Conservation (phyloP, 371 early-diverging fungal genomes). For the Haplosporangium sp. region DNA sequence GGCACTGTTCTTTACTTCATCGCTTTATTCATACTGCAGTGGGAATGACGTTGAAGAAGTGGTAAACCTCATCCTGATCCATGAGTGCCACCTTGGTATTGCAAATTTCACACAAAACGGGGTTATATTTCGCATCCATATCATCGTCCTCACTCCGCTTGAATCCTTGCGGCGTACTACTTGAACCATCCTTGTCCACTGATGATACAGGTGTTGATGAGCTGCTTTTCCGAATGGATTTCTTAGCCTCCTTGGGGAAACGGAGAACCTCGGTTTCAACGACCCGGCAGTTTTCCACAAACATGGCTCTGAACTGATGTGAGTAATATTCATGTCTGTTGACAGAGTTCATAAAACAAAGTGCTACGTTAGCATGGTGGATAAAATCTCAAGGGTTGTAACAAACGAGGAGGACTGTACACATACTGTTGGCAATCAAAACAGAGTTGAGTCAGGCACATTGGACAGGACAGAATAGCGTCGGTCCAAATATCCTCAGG, state of each 20-base stretch:
- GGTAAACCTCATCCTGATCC: constrained; percentile 77
- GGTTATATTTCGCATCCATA: constrained; percentile 60
- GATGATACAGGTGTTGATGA: background rate
- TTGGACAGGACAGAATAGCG: constrained; percentile 73
- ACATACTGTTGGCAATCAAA: constrained; percentile 75
- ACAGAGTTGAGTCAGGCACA: constrained; percentile 73
- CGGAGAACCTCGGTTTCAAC: constrained; percentile 48
- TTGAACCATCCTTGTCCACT: background rate
- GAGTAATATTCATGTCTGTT: constrained; percentile 67
- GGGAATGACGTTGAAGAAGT: constrained; percentile 75
- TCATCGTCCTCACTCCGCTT: constrained; percentile 28
- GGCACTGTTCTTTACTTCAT: background rate
- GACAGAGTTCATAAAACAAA: background rate
- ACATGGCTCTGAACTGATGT: constrained; percentile 79
- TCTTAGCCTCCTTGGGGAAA: constrained; percentile 40
- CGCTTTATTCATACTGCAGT: constrained; percentile 31
- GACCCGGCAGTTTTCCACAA: constrained; percentile 71
- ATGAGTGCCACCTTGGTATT: constrained; percentile 73
- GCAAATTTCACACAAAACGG: constrained; percentile 72
- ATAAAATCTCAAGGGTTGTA: too few species aligned
- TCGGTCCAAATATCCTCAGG: constrained; percentile 64
- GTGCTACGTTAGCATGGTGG: too few species aligned
- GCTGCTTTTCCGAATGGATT: constrained; percentile 2
- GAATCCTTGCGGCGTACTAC: constrained; percentile 17
- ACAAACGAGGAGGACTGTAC: background rate